These are phyloP conservation scores for Aspergillus puulaauensis DNA, from an alignment of 2,329 filamentous ascomycete species.

Conservation along the genomic window DNA sequence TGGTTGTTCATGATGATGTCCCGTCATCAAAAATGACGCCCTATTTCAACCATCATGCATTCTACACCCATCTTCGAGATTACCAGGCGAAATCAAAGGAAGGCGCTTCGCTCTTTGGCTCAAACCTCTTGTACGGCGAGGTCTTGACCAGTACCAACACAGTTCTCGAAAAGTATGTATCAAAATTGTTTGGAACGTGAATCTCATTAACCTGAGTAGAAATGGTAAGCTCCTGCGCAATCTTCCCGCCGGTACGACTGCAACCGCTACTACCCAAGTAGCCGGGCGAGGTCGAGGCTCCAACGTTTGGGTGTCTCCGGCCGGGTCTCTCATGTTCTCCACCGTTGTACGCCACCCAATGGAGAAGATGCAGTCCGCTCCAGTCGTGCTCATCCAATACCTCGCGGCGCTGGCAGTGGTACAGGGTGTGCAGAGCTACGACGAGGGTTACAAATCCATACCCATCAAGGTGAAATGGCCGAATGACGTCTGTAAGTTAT, in stretches of 20 bases:
- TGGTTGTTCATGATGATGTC: conserved; percentile 71
- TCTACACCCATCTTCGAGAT: conserved; percentile 67
- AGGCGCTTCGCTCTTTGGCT: conserved; percentile 67
- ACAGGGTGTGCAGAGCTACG: conserved; percentile 78
- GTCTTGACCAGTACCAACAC: conserved; percentile 94
- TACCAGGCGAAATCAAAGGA: conserved; percentile 63
- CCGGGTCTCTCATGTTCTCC: conserved; percentile 83
- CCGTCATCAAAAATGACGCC: conserved; percentile 75
- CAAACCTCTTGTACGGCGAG: conserved; percentile 79
- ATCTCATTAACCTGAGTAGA: conserved; percentile 39
- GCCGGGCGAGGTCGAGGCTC: conserved; percentile 83
- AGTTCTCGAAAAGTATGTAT: conserved; percentile 74
- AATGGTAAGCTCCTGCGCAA: conserved; percentile 75
- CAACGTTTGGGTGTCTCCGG: conserved; percentile 93
- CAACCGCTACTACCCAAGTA: conserved; percentile 82
- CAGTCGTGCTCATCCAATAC: conserved; percentile 93
- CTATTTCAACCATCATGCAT: conserved; percentile 80
- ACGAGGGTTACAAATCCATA: conserved; percentile 68
- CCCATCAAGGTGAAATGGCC: conserved; percentile 94
- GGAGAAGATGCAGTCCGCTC: conserved; percentile 67
- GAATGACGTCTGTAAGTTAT: conserved; percentile 77
- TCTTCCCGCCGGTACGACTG: conserved; percentile 82
- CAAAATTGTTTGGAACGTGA: neutral
- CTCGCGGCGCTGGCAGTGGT: conserved; percentile 85
- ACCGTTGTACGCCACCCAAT: conserved; percentile 82